Conservation (phyloP, 164 flowering plant genomes). For the Magnolia kwangsiensis region DNA sequence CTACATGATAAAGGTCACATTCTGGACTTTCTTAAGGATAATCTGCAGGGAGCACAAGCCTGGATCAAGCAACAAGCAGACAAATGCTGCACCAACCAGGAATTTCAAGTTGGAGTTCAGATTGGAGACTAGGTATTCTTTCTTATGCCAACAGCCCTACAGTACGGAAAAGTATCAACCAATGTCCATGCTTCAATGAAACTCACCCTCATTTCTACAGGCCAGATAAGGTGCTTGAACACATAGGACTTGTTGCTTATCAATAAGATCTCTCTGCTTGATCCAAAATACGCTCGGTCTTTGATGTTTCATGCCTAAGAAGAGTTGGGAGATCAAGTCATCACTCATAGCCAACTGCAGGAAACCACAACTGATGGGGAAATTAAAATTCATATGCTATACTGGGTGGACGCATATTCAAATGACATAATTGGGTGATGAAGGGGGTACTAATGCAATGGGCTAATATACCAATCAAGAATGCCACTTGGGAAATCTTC, state of each 20-base stretch:
- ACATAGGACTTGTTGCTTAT: background rate
- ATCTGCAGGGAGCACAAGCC: constrained; percentile 1
- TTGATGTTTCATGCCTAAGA: constrained; percentile 7
- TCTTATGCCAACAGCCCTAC: constrained; percentile 12
- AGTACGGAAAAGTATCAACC: background rate
- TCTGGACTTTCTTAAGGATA: background rate
- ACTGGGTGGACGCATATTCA: background rate
- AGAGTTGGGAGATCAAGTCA: background rate
- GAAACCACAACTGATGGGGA: background rate
- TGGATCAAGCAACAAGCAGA: constrained; percentile 7
- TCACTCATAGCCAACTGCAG: background rate
- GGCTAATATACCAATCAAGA: background rate
- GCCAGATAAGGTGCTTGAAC: constrained; percentile 1
- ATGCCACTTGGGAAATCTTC: background rate
- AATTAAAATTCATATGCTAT: background rate
- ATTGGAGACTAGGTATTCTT: background rate
- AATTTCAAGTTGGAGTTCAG: constrained; percentile 13
- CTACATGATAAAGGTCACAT: background rate
- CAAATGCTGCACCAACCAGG: background rate
- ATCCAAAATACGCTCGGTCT: background rate
- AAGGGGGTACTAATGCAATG: background rate
- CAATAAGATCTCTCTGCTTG: background rate
- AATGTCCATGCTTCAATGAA: background rate
- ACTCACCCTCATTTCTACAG: constrained; percentile 4
- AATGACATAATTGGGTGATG: background rate